phyloP scores from a whole-genome alignment of 139 green algal species.

The Trebouxia sp. region DNA sequence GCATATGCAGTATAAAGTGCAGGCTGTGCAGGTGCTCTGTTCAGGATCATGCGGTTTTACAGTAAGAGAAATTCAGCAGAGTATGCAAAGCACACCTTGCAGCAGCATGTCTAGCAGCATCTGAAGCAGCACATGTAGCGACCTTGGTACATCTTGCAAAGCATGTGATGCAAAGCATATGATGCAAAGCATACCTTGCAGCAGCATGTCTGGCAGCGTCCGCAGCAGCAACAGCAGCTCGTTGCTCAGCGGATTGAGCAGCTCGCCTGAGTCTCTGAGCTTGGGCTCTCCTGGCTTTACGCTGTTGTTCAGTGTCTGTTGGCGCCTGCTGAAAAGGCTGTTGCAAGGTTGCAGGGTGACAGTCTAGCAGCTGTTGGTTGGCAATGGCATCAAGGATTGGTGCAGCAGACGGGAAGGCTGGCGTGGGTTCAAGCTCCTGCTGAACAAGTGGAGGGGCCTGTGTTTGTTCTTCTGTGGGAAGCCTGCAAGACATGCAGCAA shows the following conservation, averaged over 20 bases:
- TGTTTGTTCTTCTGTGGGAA: background rate
- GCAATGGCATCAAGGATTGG: constrained; percentile 13
- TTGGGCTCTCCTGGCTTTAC: constrained; percentile 10
- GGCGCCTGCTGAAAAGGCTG: background rate
- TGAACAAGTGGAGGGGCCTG: background rate
- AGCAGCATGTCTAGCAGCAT: constrained; percentile 19
- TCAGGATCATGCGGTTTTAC: too few species aligned
- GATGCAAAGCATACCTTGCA: background rate
- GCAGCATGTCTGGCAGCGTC: constrained; percentile 20
- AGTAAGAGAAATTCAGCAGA: too few species aligned
- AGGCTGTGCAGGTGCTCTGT: too few species aligned
- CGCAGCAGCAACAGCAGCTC: constrained; percentile 10
- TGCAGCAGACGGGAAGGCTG: background rate
- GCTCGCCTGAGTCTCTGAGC: background rate
- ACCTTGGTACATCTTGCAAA: too few species aligned
- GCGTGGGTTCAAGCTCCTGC: background rate
- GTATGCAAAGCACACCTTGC: background rate
- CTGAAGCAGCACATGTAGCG: constrained; percentile 11
- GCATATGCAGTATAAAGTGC: too few species aligned
- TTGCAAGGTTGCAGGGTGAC: too few species aligned
- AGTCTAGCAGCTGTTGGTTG: background rate
- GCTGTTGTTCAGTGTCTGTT: constrained; percentile 1
- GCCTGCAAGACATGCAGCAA: too few species aligned
- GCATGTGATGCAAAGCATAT: too few species aligned
- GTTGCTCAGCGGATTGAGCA: constrained; percentile 11